Conservation (phyloP, 768 basidiomycete genomes). For the Clitopilus passeckerianus region DNA sequence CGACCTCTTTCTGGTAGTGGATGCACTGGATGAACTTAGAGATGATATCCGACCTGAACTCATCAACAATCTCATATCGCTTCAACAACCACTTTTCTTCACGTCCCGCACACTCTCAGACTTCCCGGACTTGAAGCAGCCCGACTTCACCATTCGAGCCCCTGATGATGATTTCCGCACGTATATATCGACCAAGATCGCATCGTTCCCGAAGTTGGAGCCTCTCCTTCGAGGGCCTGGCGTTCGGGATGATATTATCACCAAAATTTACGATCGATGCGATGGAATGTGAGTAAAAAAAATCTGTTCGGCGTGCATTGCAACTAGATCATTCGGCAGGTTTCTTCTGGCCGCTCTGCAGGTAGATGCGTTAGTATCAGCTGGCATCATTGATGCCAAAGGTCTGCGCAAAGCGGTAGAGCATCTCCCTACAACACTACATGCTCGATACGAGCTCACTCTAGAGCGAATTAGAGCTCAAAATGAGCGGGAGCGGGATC, state of each 20-base stretch:
- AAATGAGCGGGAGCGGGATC: not conserved
- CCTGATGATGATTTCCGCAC: not conserved
- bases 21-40: not conserved
- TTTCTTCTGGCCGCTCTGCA: not conserved
- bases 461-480: not conserved
- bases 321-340: not conserved
- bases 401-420: not conserved
- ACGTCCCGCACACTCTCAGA: not conserved
- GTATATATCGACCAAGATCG: not conserved
- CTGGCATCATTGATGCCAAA: not conserved
- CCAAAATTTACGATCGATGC: not conserved
- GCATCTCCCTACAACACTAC: not conserved
- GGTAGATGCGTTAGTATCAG: not conserved
- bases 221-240: not conserved
- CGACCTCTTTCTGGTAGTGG: not conserved
- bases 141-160: not conserved
- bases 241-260: not conserved
- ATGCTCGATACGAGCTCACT: not conserved
- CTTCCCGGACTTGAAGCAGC: not conserved
- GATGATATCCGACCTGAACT: not conserved
- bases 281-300: not conserved
- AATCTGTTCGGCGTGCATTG: not conserved
- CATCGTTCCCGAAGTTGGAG: not conserved
- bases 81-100: not conserved
- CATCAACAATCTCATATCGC: not conserved